Conservation (phyloP, 2,329 filamentous ascomycete genomes). For the Fusarium gaditjirri region DNA sequence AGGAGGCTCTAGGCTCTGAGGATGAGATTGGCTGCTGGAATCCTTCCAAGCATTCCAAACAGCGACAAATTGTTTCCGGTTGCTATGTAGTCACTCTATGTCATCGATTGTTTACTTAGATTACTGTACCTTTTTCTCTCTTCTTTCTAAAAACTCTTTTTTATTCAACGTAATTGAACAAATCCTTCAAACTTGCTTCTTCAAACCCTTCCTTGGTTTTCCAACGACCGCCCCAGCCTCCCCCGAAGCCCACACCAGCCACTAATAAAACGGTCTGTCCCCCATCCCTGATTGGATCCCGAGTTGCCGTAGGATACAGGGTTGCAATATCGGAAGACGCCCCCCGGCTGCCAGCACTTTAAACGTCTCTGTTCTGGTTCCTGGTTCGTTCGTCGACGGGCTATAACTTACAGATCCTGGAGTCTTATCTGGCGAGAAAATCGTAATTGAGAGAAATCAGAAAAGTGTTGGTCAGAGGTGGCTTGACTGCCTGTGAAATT, state of each 20-base stretch:
- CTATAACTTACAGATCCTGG: constrained; percentile 19
- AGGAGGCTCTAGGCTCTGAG: constrained; percentile 18
- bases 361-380: constrained; percentile 22
- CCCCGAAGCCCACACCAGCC: constrained; percentile 16
- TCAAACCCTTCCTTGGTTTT: constrained; percentile 3
- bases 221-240: constrained; percentile 4
- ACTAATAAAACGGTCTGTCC: constrained; percentile 15
- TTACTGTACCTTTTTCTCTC: neutral
- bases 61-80: constrained; percentile 21
- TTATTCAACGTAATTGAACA: neutral
- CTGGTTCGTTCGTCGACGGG: constrained; percentile 22
- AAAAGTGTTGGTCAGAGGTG: neutral
- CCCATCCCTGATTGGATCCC: constrained; percentile 15
- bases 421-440: constrained; percentile 13
- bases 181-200: constrained; percentile 5
- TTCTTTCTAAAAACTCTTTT: neutral
- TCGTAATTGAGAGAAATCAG: constrained; percentile 3
- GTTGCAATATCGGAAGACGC: constrained; percentile 26
- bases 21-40: constrained; percentile 17
- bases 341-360: constrained; percentile 35
- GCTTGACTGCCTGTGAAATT: constrained; percentile 8
- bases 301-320: constrained; percentile 30
- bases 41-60: constrained; percentile 22
- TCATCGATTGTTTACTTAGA: constrained; percentile 20
- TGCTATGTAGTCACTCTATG: constrained; percentile 17